Evolutionary conservation across 2,329 filamentous ascomycete species (phyloP).

Genomic region (Fusarium brevicatenulatum): DNA sequence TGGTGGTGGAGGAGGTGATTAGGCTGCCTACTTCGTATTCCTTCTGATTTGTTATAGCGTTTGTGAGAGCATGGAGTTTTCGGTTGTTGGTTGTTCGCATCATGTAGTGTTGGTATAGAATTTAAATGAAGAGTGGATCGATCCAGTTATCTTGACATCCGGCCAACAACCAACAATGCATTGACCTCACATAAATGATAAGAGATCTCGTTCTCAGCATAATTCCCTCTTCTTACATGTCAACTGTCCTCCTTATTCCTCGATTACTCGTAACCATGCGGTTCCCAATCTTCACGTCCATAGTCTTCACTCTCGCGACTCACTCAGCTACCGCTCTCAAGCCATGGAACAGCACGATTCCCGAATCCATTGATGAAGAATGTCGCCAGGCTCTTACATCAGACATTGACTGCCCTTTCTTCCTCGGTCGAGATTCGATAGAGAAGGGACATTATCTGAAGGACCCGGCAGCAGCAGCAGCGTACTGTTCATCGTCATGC

Average conservation of each 20-base stretch:
- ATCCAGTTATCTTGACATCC: background rate
- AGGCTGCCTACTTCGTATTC: background rate
- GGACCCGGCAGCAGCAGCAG: too few relatives aligned
- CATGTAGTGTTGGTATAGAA: background rate
- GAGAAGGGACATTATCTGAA: too few relatives aligned
- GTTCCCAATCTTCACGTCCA: background rate
- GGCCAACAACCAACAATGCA: background rate
- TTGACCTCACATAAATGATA: background rate
- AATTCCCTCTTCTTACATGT: background rate
- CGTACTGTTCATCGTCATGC: background rate
- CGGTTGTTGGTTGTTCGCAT: background rate
- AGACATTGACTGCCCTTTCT: background rate
- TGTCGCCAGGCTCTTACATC: background rate
- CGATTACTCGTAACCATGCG: background rate
- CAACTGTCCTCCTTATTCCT: background rate
- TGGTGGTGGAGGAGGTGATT: background rate
- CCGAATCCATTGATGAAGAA: background rate
- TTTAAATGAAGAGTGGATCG: background rate
- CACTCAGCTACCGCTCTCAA: background rate
- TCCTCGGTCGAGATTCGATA: too few relatives aligned
- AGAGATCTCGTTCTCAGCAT: background rate
- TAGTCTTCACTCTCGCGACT: background rate
- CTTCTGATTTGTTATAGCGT: too few relatives aligned
- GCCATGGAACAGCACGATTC: background rate
- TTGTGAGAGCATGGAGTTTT: background rate